Conservation (phyloP, 2,329 filamentous ascomycete genomes). For the Zalaria sp. region DNA sequence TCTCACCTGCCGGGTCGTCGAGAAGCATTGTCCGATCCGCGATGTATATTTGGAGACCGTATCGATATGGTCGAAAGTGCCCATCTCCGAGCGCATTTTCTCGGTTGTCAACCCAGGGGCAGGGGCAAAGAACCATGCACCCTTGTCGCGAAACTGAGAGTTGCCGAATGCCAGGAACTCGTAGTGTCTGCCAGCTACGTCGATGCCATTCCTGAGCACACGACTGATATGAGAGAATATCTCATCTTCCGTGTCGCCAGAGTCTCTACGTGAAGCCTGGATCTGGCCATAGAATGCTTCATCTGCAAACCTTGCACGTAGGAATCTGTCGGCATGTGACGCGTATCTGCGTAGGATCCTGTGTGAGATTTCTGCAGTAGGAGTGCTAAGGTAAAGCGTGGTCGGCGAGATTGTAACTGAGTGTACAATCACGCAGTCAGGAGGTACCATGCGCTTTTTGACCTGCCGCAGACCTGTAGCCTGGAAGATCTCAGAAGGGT, state of each 20-base stretch:
- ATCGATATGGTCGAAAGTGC: constrained; percentile 65
- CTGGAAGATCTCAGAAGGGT: constrained; percentile 63
- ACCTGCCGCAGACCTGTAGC: constrained; percentile 12
- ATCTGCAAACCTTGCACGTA: constrained; percentile 81
- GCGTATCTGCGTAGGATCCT: constrained; percentile 64
- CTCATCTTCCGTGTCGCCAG: constrained; percentile 20
- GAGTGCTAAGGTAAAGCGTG: constrained; percentile 63
- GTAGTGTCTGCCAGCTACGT: constrained; percentile 67
- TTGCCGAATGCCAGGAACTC: constrained; percentile 91
- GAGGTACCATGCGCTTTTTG: constrained; percentile 38
- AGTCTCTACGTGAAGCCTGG: constrained; percentile 9
- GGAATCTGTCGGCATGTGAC: constrained; percentile 60
- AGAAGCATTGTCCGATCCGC: constrained; percentile 87
- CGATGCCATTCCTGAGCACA: constrained; percentile 63
- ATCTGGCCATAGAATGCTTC: constrained; percentile 44
- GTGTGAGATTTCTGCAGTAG: constrained; percentile 75
- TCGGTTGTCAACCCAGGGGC: constrained; percentile 52
- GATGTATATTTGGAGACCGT: constrained; percentile 83
- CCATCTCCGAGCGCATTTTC: constrained; percentile 76
- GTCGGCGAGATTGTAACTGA: constrained; percentile 75
- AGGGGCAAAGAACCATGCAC: constrained; percentile 83
- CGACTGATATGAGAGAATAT: constrained; percentile 62
- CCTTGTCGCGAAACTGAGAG: constrained; percentile 83
- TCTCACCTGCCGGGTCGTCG: constrained; percentile 67
- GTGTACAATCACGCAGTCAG: constrained; percentile 61